Evolutionary conservation across 192 early-diverging fungal genomes (phyloP), one percentile per base, ranked within the genome.

Genomic region (Gorgonomyces haynaldii): DNA sequence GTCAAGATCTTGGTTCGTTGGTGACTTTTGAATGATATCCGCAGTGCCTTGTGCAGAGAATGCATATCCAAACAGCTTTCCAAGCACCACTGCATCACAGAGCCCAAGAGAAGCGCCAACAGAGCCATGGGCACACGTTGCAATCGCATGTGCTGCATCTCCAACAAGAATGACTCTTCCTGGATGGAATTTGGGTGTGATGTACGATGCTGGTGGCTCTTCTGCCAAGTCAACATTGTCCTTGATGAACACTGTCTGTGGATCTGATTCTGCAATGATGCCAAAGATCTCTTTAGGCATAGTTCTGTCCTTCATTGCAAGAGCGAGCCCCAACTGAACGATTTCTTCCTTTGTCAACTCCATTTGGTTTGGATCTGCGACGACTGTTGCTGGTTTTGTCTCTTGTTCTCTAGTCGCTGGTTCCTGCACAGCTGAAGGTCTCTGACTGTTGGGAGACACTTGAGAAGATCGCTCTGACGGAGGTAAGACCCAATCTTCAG

Each of bases 121-220:
- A 25, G 38, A 48, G 29, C 72, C 72, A 38, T 62, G 59, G 20
- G 72, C 65, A 25, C 62, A 57, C 3, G 58, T 62, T 4, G 72
- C 57, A 44, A 71, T 45, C 3, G 64, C 54, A 56, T 75, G 72
- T 2, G 72, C 72, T 13, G 72, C 67, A 53, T 71, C 68, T 15
- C 72, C 72, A 19, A 75, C 58, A 15, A 72, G 53, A 2, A 75
- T 48, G 1, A 75, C 60, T 30, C 72, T 62, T n/a, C 72, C 72
- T 10, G 64, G 64, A 45, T 74, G 71, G 36, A 65, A 56, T n/a
- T 57, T 53, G 8, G 71, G 64, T 9, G 55, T 36, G 29, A 66
- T 65, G 45, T 59, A 66, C 12, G 60, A 62, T 20, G 66, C 64
- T 1, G 54, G 45, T 19, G 42, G 51, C 10, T 56, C 36, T 7